Percentiles rank a stretch among this genome's conserved stretches.
Conservation (phyloP, 1,284 basidiomycete genomes). For the Microbotryomycetes sp. region DNA sequence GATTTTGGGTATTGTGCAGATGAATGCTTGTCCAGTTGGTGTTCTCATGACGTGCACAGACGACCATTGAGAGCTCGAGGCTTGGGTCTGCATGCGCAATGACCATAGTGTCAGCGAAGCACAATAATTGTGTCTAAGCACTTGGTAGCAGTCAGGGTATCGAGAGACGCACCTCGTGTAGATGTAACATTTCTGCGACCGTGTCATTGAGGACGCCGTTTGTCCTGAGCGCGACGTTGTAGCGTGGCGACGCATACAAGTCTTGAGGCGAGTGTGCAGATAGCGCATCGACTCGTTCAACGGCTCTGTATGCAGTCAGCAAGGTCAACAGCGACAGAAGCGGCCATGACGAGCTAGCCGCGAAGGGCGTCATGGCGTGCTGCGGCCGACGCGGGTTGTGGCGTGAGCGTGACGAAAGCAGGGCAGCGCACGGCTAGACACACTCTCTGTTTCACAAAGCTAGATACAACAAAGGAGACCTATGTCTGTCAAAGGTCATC, state of each 20-base stretch:
- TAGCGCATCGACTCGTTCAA: conserved; percentile 8
- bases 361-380: no score
- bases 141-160: not conserved
- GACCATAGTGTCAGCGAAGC: not conserved
- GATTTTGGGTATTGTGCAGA: conserved; percentile 32
- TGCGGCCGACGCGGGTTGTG: no score
- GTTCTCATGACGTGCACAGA: conserved; percentile 24
- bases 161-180: not conserved
- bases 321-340: not conserved
- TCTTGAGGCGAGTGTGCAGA: conserved; percentile 35
- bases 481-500: no score
- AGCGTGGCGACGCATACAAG: conserved; percentile 31
- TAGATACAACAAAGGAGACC: no score
- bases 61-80: not conserved
- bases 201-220: conserved; percentile 31
- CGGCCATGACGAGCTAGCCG: no score
- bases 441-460: no score
- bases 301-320: no score
- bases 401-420: no score
- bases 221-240: conserved; percentile 21
- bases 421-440: no score
- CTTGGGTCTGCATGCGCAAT: not conserved
- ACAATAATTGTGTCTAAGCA: not conserved
- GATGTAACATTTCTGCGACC: conserved; percentile 7
- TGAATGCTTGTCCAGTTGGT: conserved; percentile 32